Percentiles rank a stretch among this genome's conserved stretches.
Conservation (phyloP, 2,329 filamentous ascomycete genomes). For the Calonectria pauciramosa region DNA sequence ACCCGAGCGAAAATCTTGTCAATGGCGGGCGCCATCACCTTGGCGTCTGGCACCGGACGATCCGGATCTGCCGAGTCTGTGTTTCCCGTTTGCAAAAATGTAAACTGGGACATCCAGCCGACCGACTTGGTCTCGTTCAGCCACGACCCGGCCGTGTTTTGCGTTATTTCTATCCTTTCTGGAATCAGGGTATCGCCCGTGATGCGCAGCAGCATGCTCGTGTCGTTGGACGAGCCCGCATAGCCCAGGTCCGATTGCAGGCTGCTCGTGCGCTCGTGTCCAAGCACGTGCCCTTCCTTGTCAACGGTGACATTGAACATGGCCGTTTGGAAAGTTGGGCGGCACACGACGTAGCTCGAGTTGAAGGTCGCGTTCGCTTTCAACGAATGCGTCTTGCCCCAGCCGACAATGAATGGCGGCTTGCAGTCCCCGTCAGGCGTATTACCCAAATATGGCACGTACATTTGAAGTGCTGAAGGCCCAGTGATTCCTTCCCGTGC, state of each 20-base stretch:
- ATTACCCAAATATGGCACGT: fast-evolving
- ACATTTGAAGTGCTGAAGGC: neutral
- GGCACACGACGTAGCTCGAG: neutral
- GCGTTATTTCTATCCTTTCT: neutral
- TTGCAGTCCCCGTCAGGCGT: neutral
- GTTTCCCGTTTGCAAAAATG: neutral
- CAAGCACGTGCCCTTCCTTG: neutral
- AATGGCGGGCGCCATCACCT: neutral
- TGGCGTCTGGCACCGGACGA: neutral
- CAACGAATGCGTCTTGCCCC: neutral
- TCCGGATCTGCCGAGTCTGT: neutral
- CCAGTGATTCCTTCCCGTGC: neutral
- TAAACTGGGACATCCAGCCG: neutral
- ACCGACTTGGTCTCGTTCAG: neutral
- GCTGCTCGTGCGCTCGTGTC: neutral
- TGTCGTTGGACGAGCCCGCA: neutral
- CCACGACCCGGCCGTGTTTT: neutral
- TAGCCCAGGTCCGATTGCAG: neutral
- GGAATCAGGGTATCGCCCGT: neutral
- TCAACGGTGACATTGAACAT: neutral
- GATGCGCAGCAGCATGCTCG: neutral
- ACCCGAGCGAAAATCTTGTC: neutral
- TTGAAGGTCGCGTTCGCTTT: neutral
- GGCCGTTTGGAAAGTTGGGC: neutral
- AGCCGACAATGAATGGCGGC: neutral